Base-by-base conservation (phyloP, 352 stramenopile genomes). In the Phytophthora rubi region DNA sequence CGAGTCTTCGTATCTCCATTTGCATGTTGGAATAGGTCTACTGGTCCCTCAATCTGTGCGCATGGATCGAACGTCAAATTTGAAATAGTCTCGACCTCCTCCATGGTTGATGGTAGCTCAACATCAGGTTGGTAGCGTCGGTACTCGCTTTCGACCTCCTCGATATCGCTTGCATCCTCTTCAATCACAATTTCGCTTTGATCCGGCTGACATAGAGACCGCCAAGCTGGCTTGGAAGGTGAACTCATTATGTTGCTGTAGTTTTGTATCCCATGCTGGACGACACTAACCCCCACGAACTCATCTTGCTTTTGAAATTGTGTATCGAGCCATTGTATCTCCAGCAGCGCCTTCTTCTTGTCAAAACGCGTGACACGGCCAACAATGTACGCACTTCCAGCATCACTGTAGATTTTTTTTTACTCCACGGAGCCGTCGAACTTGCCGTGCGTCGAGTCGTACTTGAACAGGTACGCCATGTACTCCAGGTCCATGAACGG, bases 371-470 rank as follows among this genome's bases (percentile, higher is more conserved):
- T 48, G 16, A 48, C 42, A 48, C 42, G 42, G 9, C 42, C 42
- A 48, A 48, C 42, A 8, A 48, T 48, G 42, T 16, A 48, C 12
- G 42, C 42, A 48, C 42, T 48, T 21, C 42, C 42, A 48, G 16
- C 42, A 48, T 48, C 42, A 48, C 42, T 48, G 42, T 48, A 48
- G 42, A 48, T 48, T 48, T 23, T 48, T 21, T 48, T 21, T 42
- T 0, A 42, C 97, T 26, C 23, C 23, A 26, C 23, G 23, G 23
- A 26, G 23, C 23, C 23, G 23, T 26, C 23, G 23, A 26, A 26
- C 23, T 26, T 26, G 23, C 23, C 23, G 23, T 26, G 23, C 23
- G 23, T 26, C 23, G 23, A 26, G 23, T 26, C 23, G 23, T 26
- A 26, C 23, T 26, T 26, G 23, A 26, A 26, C 23, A 26, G 23